phyloP scores from a whole-genome alignment of 2,329 filamentous ascomycete genomes.

The Diaporthe sp. region DNA sequence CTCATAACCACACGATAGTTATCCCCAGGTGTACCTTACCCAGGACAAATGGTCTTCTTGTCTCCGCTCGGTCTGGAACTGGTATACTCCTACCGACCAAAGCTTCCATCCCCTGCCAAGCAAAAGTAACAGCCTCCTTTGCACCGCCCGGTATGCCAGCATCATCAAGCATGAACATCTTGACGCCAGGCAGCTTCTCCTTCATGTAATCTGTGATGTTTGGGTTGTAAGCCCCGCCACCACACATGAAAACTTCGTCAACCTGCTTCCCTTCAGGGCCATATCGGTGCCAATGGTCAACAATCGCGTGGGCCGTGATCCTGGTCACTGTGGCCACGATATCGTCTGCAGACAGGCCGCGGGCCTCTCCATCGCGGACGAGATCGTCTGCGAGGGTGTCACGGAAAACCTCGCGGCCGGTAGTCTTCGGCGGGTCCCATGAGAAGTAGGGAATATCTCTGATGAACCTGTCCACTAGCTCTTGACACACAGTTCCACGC shows the following conservation, averaged over 20 bases:
- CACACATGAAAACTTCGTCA: conserved; percentile 45
- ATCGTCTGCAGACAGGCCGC: neutral
- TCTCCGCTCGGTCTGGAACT: neutral
- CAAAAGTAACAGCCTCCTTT: conserved; percentile 62
- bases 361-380: conserved; percentile 54
- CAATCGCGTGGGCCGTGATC: neutral
- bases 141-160: conserved; percentile 69
- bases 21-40: neutral
- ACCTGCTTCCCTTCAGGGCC: neutral
- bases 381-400: conserved; percentile 68
- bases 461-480: conserved; percentile 54
- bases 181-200: conserved; percentile 60
- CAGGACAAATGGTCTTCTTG: neutral
- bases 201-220: conserved; percentile 69
- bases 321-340: neutral
- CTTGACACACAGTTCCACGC: neutral
- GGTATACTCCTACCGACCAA: conserved; percentile 3
- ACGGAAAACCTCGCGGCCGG: conserved; percentile 71
- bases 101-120: conserved; percentile 3
- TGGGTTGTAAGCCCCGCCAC: conserved; percentile 69
- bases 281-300: conserved; percentile 8
- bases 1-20: neutral
- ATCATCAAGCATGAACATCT: conserved; percentile 69
- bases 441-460: conserved; percentile 62
- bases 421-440: conserved; percentile 67